A percentile compares a stretch with the other conserved stretches of the same genome.
These are phyloP conservation scores for Gentiana dahurica DNA, from an alignment of 257 asterid genomes.

Conservation along the genomic window DNA sequence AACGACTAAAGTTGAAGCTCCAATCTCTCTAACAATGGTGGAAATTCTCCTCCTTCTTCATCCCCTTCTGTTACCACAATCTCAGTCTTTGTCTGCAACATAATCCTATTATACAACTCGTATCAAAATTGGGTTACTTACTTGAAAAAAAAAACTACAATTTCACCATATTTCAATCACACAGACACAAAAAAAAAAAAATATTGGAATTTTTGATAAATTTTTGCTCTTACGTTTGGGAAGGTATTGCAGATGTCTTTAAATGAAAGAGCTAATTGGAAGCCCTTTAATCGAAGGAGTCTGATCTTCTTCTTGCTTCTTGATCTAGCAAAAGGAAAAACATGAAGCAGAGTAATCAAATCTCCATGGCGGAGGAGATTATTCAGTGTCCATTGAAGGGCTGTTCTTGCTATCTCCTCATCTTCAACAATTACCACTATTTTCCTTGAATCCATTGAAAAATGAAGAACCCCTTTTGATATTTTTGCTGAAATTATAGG, in stretches of 20 bases:
- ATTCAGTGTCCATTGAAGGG: conserved; percentile 74
- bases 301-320: conserved; percentile 47
- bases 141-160: not conserved
- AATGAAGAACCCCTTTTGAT: not conserved
- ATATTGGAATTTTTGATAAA: too few relatives aligned
- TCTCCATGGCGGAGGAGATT: conserved; percentile 65
- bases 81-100: conserved; percentile 68
- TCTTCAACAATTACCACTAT: conserved; percentile 82
- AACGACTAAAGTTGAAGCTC: conserved; percentile 76
- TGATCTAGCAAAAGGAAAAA: conserved; percentile 33
- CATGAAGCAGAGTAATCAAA: conserved; percentile 61
- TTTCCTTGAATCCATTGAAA: conserved; percentile 19
- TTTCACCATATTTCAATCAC: not conserved
- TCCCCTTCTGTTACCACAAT: conserved; percentile 85
- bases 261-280: conserved; percentile 79
- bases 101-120: conserved; percentile 13
- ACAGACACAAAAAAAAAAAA: not conserved
- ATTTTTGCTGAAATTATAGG: not conserved
- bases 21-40: conserved; percentile 63
- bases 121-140: conserved; percentile 7
- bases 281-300: conserved; percentile 56
- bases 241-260: conserved; percentile 64
- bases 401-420: conserved; percentile 56
- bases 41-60: conserved; percentile 57
- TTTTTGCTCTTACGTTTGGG: conserved; percentile 37